A percentile compares a stretch with the other conserved stretches of the same genome.
Conservation (phyloP, 306 rosid species). For the Luffa acutangula region DNA sequence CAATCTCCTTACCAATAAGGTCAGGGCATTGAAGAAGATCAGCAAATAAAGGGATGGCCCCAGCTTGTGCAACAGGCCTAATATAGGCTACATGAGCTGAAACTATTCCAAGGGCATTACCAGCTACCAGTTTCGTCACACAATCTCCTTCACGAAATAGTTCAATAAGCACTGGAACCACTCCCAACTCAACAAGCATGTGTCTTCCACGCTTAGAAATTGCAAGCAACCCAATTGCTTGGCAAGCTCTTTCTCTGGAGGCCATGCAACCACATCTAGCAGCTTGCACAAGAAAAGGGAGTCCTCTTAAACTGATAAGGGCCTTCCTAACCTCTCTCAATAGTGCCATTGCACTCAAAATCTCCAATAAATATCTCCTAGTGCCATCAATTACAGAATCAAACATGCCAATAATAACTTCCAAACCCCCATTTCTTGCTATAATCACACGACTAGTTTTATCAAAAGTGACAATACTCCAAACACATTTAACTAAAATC, state of each 20-base stretch:
- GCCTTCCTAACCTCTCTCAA: background rate
- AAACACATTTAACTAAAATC: background rate
- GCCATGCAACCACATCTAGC: background rate
- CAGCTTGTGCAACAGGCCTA: constrained; percentile 3
- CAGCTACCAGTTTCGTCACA: background rate
- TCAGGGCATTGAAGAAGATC: background rate
- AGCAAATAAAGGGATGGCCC: background rate
- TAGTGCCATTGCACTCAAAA: constrained; percentile 3
- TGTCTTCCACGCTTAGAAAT: background rate
- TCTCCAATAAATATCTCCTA: background rate
- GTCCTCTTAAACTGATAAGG: background rate
- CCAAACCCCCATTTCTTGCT: constrained; percentile 2
- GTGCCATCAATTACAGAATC: background rate
- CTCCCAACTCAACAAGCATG: background rate
- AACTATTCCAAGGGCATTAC: constrained; percentile 2
- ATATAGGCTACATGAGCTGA: background rate
- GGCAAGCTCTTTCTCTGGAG: constrained; percentile 1
- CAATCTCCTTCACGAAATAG: background rate
- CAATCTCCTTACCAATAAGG: background rate
- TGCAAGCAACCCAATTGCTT: constrained; percentile 5
- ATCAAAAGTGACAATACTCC: constrained; percentile 1
- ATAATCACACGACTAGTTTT: background rate
- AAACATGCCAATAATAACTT: background rate
- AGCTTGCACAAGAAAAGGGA: constrained; percentile 5
- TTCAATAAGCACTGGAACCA: background rate